Evolutionary conservation across 2,329 filamentous ascomycete species (phyloP).

Genomic region (Aureobasidium zeae): DNA sequence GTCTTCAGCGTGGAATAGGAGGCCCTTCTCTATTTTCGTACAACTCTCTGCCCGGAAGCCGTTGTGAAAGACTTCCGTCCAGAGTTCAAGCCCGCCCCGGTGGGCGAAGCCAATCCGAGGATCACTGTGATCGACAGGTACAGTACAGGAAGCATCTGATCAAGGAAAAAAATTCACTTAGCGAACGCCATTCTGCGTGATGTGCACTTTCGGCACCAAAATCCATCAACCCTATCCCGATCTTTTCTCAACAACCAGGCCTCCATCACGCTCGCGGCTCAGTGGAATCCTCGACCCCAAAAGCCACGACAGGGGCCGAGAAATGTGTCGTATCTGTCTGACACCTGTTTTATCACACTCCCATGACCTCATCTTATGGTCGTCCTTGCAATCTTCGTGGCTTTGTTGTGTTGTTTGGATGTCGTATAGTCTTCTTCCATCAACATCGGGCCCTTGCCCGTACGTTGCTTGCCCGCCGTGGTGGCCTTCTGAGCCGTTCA

Average conservation of each 20-base stretch:
- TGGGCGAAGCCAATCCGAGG: slow-evolving; percentile 7
- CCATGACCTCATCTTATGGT: not conserved
- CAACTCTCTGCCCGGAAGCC: no score
- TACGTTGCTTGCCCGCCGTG: no score
- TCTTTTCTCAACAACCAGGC: not conserved
- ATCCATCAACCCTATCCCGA: slow-evolving; percentile 5
- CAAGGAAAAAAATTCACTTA: slow-evolving; percentile 6
- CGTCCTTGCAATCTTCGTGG: not conserved
- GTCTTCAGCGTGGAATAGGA: not conserved
- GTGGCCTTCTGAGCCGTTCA: slow-evolving; percentile 1
- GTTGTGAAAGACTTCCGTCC: not conserved
- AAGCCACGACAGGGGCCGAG: slow-evolving; percentile 11
- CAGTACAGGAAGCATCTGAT: no score
- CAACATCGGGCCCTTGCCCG: slow-evolving; percentile 1
- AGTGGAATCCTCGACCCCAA: slow-evolving; percentile 1
- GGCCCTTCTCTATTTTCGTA: no score
- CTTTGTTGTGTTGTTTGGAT: not conserved
- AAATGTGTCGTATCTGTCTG: slow-evolving; percentile 6
- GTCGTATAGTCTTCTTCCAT: not conserved
- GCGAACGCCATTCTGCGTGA: slow-evolving; percentile 4
- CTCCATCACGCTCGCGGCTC: not conserved
- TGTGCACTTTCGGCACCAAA: slow-evolving; percentile 9
- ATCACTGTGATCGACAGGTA: slow-evolving; percentile 12
- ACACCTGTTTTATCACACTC: not conserved
- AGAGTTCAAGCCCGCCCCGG: not conserved